These are phyloP conservation scores for Trichoderma cornu-damae DNA, from an alignment of 2,329 filamentous ascomycete species.

Conservation along the genomic window DNA sequence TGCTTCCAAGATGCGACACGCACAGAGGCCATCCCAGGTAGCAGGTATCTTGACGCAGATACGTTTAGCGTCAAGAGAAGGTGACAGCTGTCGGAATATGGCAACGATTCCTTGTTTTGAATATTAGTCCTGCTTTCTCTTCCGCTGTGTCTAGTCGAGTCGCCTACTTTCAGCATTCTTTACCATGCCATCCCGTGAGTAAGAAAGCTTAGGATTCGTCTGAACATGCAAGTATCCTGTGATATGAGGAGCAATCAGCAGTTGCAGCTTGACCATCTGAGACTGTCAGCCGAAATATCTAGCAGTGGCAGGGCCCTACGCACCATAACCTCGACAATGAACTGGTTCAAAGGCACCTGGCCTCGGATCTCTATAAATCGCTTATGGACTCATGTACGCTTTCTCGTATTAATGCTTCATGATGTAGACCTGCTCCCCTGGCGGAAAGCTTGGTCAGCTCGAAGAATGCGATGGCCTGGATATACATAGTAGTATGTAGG, in stretches of 20 bases:
- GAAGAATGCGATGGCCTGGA: conserved; percentile 32
- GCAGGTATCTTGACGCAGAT: conserved; percentile 60
- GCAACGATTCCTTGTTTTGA: conserved; percentile 43
- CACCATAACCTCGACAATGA: conserved; percentile 54
- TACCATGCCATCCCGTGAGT: conserved; percentile 45
- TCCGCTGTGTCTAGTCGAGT: not conserved
- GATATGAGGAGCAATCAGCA: conserved; percentile 41
- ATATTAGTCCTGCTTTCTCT: not conserved
- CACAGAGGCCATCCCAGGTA: conserved; percentile 59
- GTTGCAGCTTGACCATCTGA: conserved; percentile 51
- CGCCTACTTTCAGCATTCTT: conserved; percentile 47
- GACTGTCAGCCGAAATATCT: not conserved
- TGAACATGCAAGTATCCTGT: conserved; percentile 48
- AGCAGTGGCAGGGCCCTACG: conserved; percentile 8
- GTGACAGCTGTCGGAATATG: conserved; percentile 42
- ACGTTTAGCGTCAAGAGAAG: conserved; percentile 41
- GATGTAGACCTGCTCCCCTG: conserved; percentile 24
- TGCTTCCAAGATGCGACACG: conserved; percentile 49
- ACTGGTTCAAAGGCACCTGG: conserved; percentile 34
- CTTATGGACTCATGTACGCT: conserved; percentile 25
- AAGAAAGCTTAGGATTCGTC: conserved; percentile 39
- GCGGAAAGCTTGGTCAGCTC: conserved; percentile 28
- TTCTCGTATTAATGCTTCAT: conserved; percentile 29
- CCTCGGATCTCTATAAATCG: conserved; percentile 23
- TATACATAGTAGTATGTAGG: no score